Base-by-base conservation (phyloP, 805 yeast genomes). In the Scheffersomyces spartinae region DNA sequence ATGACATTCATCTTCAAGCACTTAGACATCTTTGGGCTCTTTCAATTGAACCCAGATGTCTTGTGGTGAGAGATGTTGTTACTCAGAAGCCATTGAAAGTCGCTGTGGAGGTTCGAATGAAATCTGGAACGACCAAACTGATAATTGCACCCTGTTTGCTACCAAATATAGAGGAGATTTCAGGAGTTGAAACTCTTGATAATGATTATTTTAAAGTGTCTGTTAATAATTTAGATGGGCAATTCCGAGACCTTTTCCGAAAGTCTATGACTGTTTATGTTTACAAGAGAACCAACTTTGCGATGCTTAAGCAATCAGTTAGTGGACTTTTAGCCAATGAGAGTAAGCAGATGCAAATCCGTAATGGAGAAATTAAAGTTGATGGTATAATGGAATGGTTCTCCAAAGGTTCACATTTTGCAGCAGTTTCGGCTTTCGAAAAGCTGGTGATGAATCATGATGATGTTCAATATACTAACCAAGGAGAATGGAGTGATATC, bases 1-100 rank as follows among this genome's bases (percentile, higher is more conserved):
- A 61, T 22, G 72, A 69, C 26, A 71, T 78, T 12, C 84, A 81
- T 43, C 47, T 88, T 27, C 94, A 84, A 46, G 95, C 93, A 2
- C 53, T 85, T 18, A 62, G 94, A 21, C 93, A 85, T 47, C 77
- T 91, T 35, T 91, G 97, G 96, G 78, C 85, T 1, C 52, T 91
- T 32, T 70, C 93, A 0, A 77, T 79, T 4, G 85, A 77, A 36
- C 78, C 78, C 3, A 57, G 95, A 30, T 84, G 95, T 45, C 52
- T 91, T n/a, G 67, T 81, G 4, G 64, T 78, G 1, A 62, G 91
- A 29, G 84, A 85, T 43, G 73, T 78, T 6, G 68, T 66, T 12
- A 65, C 77, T 0, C 68, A 61, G 4, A 61, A 55, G 20, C 75
- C 84, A 0, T 65, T 47, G 30, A 49, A 21, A 20, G 53, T 20